Evolutionary conservation across 768 basidiomycete genomes (phyloP).

Genomic region (Naganishia friedmannii): DNA sequence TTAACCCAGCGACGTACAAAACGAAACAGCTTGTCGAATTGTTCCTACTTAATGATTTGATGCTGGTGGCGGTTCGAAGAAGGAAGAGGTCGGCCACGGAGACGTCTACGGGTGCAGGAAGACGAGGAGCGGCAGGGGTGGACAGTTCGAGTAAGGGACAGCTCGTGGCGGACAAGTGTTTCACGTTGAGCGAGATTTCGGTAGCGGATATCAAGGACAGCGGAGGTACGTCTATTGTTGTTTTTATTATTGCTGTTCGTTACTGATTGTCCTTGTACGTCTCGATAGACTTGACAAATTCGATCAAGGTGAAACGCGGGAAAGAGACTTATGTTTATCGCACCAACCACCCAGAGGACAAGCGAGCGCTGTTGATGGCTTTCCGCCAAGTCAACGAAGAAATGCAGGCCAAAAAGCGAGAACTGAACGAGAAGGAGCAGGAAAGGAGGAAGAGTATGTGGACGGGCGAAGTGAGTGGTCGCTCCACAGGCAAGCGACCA

Average conservation of each 20-base stretch:
- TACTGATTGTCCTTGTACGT: neutral
- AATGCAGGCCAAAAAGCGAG: slow-evolving; percentile 76
- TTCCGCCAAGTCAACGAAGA: slow-evolving; percentile 93
- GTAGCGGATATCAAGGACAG: slow-evolving; percentile 96
- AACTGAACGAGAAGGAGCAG: slow-evolving; percentile 90
- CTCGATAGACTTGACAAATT: slow-evolving; percentile 70
- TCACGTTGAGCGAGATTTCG: slow-evolving; percentile 87
- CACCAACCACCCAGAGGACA: slow-evolving; percentile 74
- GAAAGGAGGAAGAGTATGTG: slow-evolving; percentile 69
- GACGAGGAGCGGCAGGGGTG: slow-evolving; percentile 49
- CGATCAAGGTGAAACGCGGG: slow-evolving; percentile 87
- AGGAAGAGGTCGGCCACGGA: slow-evolving; percentile 54
- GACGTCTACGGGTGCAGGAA: slow-evolving; percentile 9
- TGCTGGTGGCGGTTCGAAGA: slow-evolving; percentile 74
- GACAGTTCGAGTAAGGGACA: slow-evolving; percentile 61
- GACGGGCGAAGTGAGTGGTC: slow-evolving; percentile 52
- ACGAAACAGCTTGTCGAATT: slow-evolving; percentile 80
- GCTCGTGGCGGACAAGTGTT: slow-evolving; percentile 88
- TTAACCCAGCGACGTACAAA: slow-evolving; percentile 95
- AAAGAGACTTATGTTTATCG: slow-evolving; percentile 95
- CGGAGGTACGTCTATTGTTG: slow-evolving; percentile 60
- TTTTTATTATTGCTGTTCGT: neutral
- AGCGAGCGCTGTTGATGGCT: slow-evolving; percentile 76
- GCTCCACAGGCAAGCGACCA: neutral
- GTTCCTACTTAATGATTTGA: slow-evolving; percentile 84